Conservation (phyloP, 345 rosid species). For the Lepidium africanum region DNA sequence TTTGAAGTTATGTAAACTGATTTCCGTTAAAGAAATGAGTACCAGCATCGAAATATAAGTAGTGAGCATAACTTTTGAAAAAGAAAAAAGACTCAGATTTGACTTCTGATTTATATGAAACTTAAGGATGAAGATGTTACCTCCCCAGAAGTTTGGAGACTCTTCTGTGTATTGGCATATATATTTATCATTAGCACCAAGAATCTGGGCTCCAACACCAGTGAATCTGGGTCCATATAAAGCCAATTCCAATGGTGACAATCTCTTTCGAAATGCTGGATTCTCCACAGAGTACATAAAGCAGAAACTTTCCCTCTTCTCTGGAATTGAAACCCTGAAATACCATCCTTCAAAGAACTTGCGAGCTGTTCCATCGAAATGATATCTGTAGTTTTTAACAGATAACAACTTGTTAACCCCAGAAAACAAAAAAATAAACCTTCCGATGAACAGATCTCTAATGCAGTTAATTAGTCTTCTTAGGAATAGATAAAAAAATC, state of each 20-base stretch:
- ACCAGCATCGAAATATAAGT: not conserved
- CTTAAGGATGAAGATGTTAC: slow-evolving; percentile 33
- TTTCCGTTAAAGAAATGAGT: not conserved
- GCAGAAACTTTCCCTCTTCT: slow-evolving; percentile 79
- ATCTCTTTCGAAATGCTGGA: slow-evolving; percentile 54
- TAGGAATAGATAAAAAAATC: not conserved
- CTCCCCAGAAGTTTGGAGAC: slow-evolving; percentile 89
- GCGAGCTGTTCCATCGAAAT: slow-evolving; percentile 72
- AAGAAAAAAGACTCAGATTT: not conserved
- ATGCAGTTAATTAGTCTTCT: not conserved
- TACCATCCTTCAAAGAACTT: slow-evolving; percentile 95
- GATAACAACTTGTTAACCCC: not conserved
- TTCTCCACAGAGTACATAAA: slow-evolving; percentile 89
- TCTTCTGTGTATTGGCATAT: slow-evolving; percentile 61
- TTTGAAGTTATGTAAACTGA: not conserved
- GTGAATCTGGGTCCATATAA: slow-evolving; percentile 65
- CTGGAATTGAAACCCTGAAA: slow-evolving; percentile 85
- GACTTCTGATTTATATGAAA: not conserved
- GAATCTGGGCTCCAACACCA: slow-evolving; percentile 93
- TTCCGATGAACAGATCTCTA: not conserved
- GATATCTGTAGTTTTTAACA: slow-evolving; percentile 42
- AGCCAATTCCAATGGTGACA: slow-evolving; percentile 44
- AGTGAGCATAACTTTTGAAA: not conserved
- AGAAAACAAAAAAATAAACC: not conserved
- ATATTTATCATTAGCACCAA: slow-evolving; percentile 82